phyloP scores from a whole-genome alignment of 306 rosid genomes.

The Cicer cuneatum region DNA sequence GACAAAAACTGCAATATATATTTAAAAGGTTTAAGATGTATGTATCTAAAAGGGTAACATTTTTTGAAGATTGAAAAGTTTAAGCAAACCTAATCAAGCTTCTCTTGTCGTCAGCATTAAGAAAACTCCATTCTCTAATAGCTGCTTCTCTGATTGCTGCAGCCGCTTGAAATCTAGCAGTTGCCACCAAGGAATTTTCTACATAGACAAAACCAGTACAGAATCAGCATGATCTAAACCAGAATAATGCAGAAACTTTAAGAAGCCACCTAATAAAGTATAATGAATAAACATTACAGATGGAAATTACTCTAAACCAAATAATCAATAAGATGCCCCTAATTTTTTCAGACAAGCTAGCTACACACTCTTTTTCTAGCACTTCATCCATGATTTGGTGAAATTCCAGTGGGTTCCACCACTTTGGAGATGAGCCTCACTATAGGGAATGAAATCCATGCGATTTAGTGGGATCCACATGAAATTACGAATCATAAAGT shows the following conservation, averaged over 20 bases:
- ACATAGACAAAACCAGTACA: conserved; percentile 45
- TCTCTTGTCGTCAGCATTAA: conserved; percentile 72
- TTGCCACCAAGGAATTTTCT: conserved; percentile 82
- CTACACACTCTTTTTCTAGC: neutral
- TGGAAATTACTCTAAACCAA: conserved; percentile 22
- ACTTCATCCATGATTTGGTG: neutral
- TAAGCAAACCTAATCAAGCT: conserved; percentile 73
- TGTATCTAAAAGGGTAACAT: conserved; percentile 11
- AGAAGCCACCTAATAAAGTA: conserved; percentile 3
- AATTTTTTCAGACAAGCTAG: neutral
- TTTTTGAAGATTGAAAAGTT: conserved; percentile 11
- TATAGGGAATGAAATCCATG: neutral
- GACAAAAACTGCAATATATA: conserved; percentile 79
- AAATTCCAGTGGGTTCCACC: neutral
- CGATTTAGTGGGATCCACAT: neutral
- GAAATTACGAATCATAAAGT: neutral
- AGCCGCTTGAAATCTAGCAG: conserved; percentile 96
- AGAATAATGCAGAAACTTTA: conserved; percentile 32
- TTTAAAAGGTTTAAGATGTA: neutral
- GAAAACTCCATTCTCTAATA: conserved; percentile 89
- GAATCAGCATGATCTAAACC: conserved; percentile 46
- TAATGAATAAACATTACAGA: conserved; percentile 5
- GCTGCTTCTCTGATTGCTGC: conserved; percentile 93
- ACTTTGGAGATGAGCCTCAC: neutral
- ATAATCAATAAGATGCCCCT: conserved; percentile 5